Conservation (phyloP, 2,329 filamentous ascomycete genomes). For the Orbilia blumenaviensis region DNA sequence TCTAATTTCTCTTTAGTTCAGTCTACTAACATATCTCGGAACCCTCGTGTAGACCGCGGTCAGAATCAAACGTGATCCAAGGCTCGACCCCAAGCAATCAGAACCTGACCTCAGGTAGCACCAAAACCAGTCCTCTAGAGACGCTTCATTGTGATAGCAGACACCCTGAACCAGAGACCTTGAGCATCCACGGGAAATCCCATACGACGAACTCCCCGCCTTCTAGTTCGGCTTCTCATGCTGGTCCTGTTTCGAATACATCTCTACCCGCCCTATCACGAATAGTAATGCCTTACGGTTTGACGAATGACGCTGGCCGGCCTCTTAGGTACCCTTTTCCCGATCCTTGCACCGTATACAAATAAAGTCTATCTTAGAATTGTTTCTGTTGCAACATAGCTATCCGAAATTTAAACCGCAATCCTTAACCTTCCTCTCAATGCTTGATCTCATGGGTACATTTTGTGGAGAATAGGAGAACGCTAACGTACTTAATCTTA, state of each 20-base stretch:
- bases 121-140: conserved; percentile 33
- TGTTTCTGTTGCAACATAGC: not conserved
- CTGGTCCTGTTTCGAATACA: conserved; percentile 37
- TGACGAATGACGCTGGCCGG: conserved; percentile 49
- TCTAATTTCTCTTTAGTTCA: conserved; percentile 30
- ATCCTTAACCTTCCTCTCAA: too few species aligned
- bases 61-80: conserved; percentile 26
- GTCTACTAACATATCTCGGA: conserved; percentile 34
- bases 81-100: conserved; percentile 35
- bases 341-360: conserved; percentile 31
- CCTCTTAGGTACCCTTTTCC: conserved; percentile 43
- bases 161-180: conserved; percentile 37
- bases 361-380: not conserved
- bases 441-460: too few species aligned
- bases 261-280: conserved; percentile 51
- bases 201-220: conserved; percentile 36
- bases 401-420: not conserved
- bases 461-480: not conserved
- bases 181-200: conserved; percentile 50
- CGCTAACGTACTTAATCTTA: conserved; percentile 35
- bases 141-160: conserved; percentile 33
- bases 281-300: conserved; percentile 49
- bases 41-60: conserved; percentile 14
- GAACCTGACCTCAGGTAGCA: conserved; percentile 48
- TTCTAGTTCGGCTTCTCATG: conserved; percentile 39